A percentile compares a stretch with the other conserved stretches of the same genome.
Evolutionary conservation across 495 filamentous ascomycete species (phyloP).

Genomic region (Podospora australis): DNA sequence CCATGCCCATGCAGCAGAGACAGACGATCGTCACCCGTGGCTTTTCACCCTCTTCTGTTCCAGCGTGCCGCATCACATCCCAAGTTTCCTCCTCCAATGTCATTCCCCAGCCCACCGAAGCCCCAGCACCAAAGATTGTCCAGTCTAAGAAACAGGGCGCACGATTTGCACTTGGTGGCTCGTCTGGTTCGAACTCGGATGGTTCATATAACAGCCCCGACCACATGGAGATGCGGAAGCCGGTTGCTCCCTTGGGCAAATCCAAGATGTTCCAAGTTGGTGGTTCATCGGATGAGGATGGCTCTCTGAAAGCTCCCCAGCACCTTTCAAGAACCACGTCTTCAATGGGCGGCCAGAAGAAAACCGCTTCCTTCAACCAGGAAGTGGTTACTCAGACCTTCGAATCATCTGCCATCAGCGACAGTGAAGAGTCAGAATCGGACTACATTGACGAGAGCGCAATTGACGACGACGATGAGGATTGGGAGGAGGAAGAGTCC

Average conservation of each 20-base stretch:
- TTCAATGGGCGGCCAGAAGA: constrained; percentile 50
- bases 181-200: constrained; percentile 37
- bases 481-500: constrained; percentile 87
- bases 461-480: constrained; percentile 83
- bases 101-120: constrained; percentile 40
- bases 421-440: constrained; percentile 70
- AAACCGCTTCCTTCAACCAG: constrained; percentile 79
- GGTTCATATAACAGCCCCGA: constrained; percentile 38
- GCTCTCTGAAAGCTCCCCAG: constrained; percentile 69
- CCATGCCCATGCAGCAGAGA: constrained; percentile 31
- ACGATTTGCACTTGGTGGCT: constrained; percentile 51
- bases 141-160: constrained; percentile 44
- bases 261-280: constrained; percentile 78
- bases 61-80: constrained; percentile 45
- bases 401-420: constrained; percentile 53
- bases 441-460: constrained; percentile 70
- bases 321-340: constrained; percentile 37
- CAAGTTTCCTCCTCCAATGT: constrained; percentile 21
- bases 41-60: constrained; percentile 73
- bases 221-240: constrained; percentile 44
- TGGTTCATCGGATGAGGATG: constrained; percentile 76
- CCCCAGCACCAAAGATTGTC: constrained; percentile 42
- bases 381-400: constrained; percentile 62
- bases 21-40: constrained; percentile 71
- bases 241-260: constrained; percentile 45